Evolutionary conservation across 805 yeast species (phyloP), one percentile per base, ranked within the genome.

Genomic region (Pichia kluyveri): DNA sequence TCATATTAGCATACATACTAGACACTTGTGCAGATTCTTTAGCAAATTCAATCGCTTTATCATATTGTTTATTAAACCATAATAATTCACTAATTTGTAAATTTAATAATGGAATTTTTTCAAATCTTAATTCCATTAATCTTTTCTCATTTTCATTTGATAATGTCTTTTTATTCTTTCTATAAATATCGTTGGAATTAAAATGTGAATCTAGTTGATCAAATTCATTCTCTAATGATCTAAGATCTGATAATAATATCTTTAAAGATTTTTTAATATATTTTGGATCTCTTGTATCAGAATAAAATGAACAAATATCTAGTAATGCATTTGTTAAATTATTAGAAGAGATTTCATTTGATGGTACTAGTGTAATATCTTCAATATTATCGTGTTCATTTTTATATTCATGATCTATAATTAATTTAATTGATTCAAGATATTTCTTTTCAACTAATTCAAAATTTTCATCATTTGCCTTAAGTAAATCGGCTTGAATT

Each of bases 1-100:
- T 69, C 11, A 61, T 59, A 27, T 56, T 60, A 14, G 69, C 57
- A 46, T 60, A 50, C 31, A 58, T 45, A 44, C 61, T 58, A 0
- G 73, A 50, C 28, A 60, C 62, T 27, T 62, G 58, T 15, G 69
- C 69, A 3, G 70, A 61, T 34, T 69, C 69, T 47, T 68, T 66
- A 10, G 68, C 71, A 62, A 71, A 65, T 48, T 67, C 67, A n/a
- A 72, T 59, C 0, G 76, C 70, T 41, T 66, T 61, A 6, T 54
- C 40, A 4, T 60, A 53, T 3, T 64, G 45, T 0, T 65, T 63
- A 32, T 66, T 61, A 34, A 56, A 56, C 68, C 73, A 72, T 2
- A 72, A 50, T 7, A 73, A 53, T 52, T 73, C 77, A 40, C 75
- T 68, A 8, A 72, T 56, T 51, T 72, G 70, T 37, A 68, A 60